Evolutionary conservation across 2,329 filamentous ascomycete species (phyloP).

Genomic region (Cordyceps fumosorosea): DNA sequence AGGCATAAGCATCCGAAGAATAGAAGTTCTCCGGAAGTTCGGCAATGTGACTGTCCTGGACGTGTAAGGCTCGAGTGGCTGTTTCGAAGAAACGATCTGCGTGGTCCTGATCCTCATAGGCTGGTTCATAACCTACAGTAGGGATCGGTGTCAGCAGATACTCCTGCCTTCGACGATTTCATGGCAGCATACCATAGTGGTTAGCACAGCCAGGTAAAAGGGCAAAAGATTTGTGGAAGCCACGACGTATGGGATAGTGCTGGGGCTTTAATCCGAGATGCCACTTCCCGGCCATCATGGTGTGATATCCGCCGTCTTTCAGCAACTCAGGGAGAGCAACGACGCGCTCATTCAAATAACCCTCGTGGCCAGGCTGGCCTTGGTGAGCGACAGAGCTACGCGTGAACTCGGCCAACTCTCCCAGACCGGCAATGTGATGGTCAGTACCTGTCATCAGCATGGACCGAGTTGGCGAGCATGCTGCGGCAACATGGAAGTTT

Average conservation of each 20-base stretch:
- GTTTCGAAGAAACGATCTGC: conserved; percentile 31
- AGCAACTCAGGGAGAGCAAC: conserved; percentile 24
- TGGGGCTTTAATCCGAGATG: conserved; percentile 29
- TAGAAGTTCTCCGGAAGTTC: conserved; percentile 46
- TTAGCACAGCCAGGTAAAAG: conserved; percentile 48
- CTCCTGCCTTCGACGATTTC: neutral
- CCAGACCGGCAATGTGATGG: conserved; percentile 47
- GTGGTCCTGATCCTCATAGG: conserved; percentile 30
- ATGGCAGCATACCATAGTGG: conserved; percentile 24
- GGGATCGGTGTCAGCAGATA: neutral
- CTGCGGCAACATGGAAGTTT: conserved; percentile 58
- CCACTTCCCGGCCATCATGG: conserved; percentile 28
- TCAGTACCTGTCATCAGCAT: conserved; percentile 56
- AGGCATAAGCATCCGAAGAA: conserved; percentile 45
- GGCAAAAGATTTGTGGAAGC: conserved; percentile 48
- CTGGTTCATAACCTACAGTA: conserved; percentile 38
- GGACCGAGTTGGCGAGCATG: conserved; percentile 57
- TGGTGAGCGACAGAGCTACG: conserved; percentile 11
- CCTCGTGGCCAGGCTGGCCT: conserved; percentile 24
- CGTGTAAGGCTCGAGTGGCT: conserved; percentile 25
- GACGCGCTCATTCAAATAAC: conserved; percentile 25
- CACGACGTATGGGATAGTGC: conserved; percentile 42
- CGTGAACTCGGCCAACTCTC: conserved; percentile 42
- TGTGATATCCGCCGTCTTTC: conserved; percentile 25
- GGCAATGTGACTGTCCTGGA: conserved; percentile 19